These are phyloP conservation scores for Plenodomus lindquistii DNA, from an alignment of 2,329 filamentous ascomycete genomes.

Conservation along the genomic window DNA sequence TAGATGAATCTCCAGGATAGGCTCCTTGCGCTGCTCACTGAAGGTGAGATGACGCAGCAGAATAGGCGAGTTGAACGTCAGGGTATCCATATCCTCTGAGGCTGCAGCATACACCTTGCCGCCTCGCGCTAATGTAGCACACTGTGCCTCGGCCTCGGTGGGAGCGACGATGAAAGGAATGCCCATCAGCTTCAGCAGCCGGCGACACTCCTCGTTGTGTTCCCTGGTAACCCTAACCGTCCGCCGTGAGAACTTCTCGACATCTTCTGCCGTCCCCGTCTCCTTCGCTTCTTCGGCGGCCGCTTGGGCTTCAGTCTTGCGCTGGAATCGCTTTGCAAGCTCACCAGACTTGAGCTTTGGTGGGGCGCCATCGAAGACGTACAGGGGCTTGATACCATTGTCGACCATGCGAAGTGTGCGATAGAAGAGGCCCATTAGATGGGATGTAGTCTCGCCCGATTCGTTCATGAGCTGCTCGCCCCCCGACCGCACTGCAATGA, in stretches of 20 bases:
- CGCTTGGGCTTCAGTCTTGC: slow-evolving; percentile 90
- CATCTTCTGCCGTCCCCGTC: slow-evolving; percentile 93
- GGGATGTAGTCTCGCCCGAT: slow-evolving; percentile 92
- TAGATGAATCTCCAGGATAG: slow-evolving; percentile 91
- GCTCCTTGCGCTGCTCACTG: slow-evolving; percentile 95
- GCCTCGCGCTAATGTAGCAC: slow-evolving; percentile 82
- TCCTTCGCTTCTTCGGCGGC: slow-evolving; percentile 94
- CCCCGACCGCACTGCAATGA: slow-evolving; percentile 95
- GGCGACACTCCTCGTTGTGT: slow-evolving; percentile 94
- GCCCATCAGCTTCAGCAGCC: slow-evolving; percentile 90
- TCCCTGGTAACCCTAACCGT: slow-evolving; percentile 95
- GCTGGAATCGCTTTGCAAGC: slow-evolving; percentile 91
- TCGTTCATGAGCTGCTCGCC: slow-evolving; percentile 96
- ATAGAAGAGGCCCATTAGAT: slow-evolving; percentile 99
- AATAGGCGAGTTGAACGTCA: slow-evolving; percentile 93
- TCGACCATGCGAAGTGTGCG: slow-evolving; percentile 97
- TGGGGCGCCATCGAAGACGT: slow-evolving; percentile 95
- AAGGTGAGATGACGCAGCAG: slow-evolving; percentile 92
- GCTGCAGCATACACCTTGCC: slow-evolving; percentile 97
- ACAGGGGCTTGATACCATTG: slow-evolving; percentile 97
- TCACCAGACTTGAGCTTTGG: slow-evolving; percentile 98
- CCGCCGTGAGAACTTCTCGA: slow-evolving; percentile 93
- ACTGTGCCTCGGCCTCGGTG: slow-evolving; percentile 96
- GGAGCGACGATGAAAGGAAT: slow-evolving; percentile 93
- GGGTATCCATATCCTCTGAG: slow-evolving; percentile 97